Percentiles rank a stretch among this genome's conserved stretches.
Evolutionary conservation across 768 basidiomycete species (phyloP).

Genomic region (Tremella mesenterica): DNA sequence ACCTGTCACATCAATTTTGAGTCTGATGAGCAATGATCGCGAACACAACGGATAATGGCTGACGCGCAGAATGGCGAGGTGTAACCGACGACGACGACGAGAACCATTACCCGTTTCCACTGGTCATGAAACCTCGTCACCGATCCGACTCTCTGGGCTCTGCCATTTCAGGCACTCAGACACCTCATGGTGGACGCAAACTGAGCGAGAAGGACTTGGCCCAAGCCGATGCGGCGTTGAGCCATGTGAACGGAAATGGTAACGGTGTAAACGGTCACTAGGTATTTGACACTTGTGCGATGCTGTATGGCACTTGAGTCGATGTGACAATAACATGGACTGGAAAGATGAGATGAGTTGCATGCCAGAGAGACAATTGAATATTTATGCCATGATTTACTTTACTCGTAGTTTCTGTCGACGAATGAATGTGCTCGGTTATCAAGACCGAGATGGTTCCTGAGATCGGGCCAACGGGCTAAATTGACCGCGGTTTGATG

Average conservation of each 20-base stretch:
- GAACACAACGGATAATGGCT: background rate
- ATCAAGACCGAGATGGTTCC: too few relatives aligned
- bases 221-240: slow-evolving; percentile 77
- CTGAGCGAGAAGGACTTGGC: slow-evolving; percentile 79
- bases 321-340: too few relatives aligned
- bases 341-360: background rate
- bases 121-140: slow-evolving; percentile 45
- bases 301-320: background rate
- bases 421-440: too few relatives aligned
- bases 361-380: too few relatives aligned
- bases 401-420: too few relatives aligned
- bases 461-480: too few relatives aligned
- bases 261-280: slow-evolving; percentile 23
- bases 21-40: background rate
- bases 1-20: too few relatives aligned
- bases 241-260: slow-evolving; percentile 33
- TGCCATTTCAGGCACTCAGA: slow-evolving; percentile 58
- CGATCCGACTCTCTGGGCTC: slow-evolving; percentile 51
- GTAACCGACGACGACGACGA: slow-evolving; percentile 64
- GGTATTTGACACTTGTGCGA: too few relatives aligned
- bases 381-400: too few relatives aligned
- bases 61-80: slow-evolving; percentile 43
- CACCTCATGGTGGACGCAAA: slow-evolving; percentile 79
- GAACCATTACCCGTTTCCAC: slow-evolving; percentile 45
- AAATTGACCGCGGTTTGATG: too few relatives aligned